Conservation (phyloP, 306 rosid genomes). For the Ormosia emarginata region DNA sequence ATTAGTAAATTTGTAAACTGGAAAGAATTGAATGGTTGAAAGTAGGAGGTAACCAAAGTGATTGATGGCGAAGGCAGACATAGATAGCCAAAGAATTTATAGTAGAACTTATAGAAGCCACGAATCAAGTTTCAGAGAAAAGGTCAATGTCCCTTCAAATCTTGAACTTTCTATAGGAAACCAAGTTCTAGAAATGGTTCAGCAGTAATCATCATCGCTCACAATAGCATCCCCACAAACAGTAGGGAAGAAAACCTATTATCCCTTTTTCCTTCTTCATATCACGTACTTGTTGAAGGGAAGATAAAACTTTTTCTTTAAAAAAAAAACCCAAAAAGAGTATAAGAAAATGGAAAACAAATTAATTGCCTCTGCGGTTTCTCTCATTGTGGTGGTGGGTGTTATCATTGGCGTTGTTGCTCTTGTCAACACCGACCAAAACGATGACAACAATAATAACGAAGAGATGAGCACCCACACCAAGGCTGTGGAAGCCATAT, state of each 20-base stretch:
- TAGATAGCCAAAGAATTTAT: background rate
- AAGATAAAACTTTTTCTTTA: background rate
- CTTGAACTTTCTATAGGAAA: background rate
- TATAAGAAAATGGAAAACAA: slow-evolving; percentile 35
- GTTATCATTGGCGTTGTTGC: slow-evolving; percentile 54
- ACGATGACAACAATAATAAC: background rate
- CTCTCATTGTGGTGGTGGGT: slow-evolving; percentile 58
- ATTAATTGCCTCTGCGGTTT: slow-evolving; percentile 34
- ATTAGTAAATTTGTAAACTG: background rate
- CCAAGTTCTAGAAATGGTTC: background rate
- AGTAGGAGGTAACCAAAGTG: background rate
- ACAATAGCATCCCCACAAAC: slow-evolving; percentile 8
- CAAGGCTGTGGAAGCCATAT: slow-evolving; percentile 38
- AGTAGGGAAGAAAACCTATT: background rate
- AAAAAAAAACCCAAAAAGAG: background rate
- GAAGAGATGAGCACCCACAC: background rate
- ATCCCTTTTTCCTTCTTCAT: background rate
- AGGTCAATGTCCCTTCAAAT: slow-evolving; percentile 15
- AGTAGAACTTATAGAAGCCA: background rate
- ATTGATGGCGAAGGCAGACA: background rate
- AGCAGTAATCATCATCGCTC: background rate
- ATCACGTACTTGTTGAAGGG: background rate
- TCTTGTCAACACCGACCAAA: background rate
- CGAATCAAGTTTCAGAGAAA: slow-evolving; percentile 4
- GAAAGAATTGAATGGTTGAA: slow-evolving; percentile 16